phyloP scores from a whole-genome alignment of 805 yeast genomes.

The Teunomyces funiuensis region DNA sequence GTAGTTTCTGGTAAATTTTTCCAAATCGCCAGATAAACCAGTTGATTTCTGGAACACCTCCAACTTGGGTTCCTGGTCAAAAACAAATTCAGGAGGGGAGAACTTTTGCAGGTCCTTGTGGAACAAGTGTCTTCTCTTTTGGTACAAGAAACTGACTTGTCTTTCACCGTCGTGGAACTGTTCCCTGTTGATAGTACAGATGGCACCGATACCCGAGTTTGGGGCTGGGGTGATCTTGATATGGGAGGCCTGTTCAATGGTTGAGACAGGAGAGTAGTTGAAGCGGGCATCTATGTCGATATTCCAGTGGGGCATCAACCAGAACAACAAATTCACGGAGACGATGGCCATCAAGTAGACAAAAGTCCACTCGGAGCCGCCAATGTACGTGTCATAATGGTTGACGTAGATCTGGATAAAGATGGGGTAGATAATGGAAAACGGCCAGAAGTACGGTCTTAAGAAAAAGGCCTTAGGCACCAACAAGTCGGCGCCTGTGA shows the following conservation, averaged over 20 bases:
- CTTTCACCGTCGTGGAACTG: constrained; percentile 54
- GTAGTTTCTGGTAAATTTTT: constrained; percentile 52
- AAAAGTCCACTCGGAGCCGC: constrained; percentile 94
- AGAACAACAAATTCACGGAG: constrained; percentile 70
- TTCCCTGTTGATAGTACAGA: constrained; percentile 61
- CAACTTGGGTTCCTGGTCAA: constrained; percentile 59
- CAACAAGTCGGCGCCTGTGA: constrained; percentile 71
- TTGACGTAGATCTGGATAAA: constrained; percentile 62
- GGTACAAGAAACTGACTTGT: constrained; percentile 77
- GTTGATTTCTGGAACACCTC: constrained; percentile 52
- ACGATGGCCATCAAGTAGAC: constrained; percentile 75
- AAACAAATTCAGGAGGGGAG: constrained; percentile 78
- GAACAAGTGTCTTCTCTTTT: constrained; percentile 86
- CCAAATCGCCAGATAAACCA: constrained; percentile 59
- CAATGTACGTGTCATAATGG: constrained; percentile 78
- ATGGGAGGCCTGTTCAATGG: constrained; percentile 64
- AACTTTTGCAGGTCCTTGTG: constrained; percentile 54
- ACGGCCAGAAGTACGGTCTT: constrained; percentile 84
- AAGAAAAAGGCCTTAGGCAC: constrained; percentile 58
- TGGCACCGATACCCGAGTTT: constrained; percentile 82
- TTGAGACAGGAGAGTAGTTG: constrained; percentile 57
- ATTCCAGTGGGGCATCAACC: constrained; percentile 96
- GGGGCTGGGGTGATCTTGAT: constrained; percentile 79
- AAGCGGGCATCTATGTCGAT: constrained; percentile 66
- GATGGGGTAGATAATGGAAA: constrained; percentile 71